phyloP scores from a whole-genome alignment of 495 filamentous ascomycete genomes.

The Aspergillus nanangensis region DNA sequence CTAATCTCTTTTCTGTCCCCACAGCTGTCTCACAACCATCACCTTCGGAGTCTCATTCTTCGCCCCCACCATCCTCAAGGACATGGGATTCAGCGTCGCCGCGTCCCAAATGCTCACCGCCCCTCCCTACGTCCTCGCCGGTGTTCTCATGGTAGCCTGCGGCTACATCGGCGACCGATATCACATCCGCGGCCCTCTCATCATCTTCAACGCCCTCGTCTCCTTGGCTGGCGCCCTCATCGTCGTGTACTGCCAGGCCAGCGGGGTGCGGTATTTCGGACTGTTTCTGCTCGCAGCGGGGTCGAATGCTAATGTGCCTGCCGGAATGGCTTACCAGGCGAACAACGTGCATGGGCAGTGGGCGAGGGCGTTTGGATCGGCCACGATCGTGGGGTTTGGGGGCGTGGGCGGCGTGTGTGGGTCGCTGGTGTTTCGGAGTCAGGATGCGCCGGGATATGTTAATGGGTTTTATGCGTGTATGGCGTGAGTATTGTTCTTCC shows the following conservation, averaged over 20 bases:
- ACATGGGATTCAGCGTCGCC: conserved; percentile 55
- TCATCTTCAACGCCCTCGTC: conserved; percentile 52
- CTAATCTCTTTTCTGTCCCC: no score
- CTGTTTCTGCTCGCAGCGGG: conserved; percentile 59
- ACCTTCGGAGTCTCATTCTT: conserved; percentile 65
- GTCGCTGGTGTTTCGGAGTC: conserved; percentile 50
- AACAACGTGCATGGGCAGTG: conserved; percentile 66
- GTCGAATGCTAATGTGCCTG: conserved; percentile 56
- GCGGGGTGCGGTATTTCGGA: conserved; percentile 56
- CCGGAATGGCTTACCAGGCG: conserved; percentile 56
- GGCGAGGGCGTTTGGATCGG: conserved; percentile 58
- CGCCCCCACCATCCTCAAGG: conserved; percentile 59
- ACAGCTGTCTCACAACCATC: conserved; percentile 49
- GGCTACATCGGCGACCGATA: conserved; percentile 54
- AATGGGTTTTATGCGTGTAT: conserved; percentile 50
- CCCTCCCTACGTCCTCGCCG: conserved; percentile 58
- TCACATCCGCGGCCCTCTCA: conserved; percentile 50
- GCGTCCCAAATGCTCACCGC: conserved; percentile 58
- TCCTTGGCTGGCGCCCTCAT: not conserved
- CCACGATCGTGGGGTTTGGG: conserved; percentile 51
- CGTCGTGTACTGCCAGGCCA: not conserved
- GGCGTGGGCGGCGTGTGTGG: conserved; percentile 58
- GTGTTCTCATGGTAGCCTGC: conserved; percentile 52
- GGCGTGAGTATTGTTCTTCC: conserved; percentile 24
- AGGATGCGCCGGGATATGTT: conserved; percentile 52